Evolutionary conservation across 345 rosid genomes (phyloP).

Genomic region (Syzygium grande): DNA sequence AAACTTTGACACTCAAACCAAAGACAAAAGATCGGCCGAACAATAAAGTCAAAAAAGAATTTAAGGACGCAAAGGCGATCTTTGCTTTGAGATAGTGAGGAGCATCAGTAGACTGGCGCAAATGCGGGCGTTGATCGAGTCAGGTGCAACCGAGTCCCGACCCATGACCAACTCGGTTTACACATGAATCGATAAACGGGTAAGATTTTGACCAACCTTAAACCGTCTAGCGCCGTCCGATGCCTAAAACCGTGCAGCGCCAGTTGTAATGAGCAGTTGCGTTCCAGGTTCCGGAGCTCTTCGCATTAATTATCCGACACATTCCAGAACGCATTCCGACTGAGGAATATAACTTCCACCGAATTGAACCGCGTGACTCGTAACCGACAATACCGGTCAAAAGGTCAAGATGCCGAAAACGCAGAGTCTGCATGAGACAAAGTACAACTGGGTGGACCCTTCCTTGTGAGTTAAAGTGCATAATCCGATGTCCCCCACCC

Average conservation of each 20-base stretch:
- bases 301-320: neutral
- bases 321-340: neutral
- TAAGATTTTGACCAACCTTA: neutral
- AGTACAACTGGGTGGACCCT: neutral
- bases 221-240: neutral
- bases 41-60: neutral
- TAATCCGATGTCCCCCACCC: neutral
- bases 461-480: neutral
- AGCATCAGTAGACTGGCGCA: neutral
- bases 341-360: neutral
- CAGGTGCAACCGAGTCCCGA: neutral
- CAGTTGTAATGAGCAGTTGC: neutral
- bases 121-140: neutral
- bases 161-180: neutral
- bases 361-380: neutral
- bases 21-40: neutral
- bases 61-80: too few species aligned
- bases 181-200: neutral
- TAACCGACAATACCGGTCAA: neutral
- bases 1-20: neutral
- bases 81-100: too few species aligned
- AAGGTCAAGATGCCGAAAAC: neutral
- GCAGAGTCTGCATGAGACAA: neutral
- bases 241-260: neutral
- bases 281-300: neutral